Evolutionary conservation across 73 alveolate genomes (phyloP).

Genomic region (Halteria grandinella): DNA sequence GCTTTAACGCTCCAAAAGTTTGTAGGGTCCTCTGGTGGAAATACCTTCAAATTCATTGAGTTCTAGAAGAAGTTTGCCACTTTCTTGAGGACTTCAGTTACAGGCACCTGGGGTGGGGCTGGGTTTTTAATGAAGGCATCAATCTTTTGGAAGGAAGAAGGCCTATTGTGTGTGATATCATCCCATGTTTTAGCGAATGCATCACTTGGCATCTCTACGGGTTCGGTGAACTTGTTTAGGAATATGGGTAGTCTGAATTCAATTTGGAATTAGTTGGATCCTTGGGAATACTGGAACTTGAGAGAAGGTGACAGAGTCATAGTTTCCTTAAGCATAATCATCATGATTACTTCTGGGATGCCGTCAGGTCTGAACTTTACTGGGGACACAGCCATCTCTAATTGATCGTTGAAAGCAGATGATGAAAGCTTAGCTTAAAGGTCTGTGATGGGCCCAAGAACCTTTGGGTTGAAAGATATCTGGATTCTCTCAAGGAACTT

Average conservation of each 20-base stretch:
- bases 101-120: conserved; percentile 50
- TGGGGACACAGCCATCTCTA: conserved; percentile 33
- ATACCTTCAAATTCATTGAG: conserved; percentile 52
- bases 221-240: conserved; percentile 56
- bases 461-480: conserved; percentile 8
- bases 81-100: conserved; percentile 59
- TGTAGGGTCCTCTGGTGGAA: too few species aligned
- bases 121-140: conserved; percentile 63
- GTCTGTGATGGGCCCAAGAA: conserved; percentile 11
- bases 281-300: conserved; percentile 2
- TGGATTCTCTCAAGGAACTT: conserved; percentile 29
- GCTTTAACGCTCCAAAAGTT: too few species aligned
- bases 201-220: conserved; percentile 69
- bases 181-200: conserved; percentile 53
- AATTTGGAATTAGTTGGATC: neutral
- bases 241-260: conserved; percentile 49
- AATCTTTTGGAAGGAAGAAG: conserved; percentile 58
- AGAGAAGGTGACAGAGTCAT: conserved; percentile 9
- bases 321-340: conserved; percentile 37
- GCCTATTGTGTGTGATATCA: conserved; percentile 59
- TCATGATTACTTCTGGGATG: conserved; percentile 40
- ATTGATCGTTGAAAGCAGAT: neutral
- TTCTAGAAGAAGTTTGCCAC: conserved; percentile 43
- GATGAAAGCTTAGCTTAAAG: conserved; percentile 16
- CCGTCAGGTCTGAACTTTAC: conserved; percentile 40